Evolutionary conservation across 75 land plant genomes (phyloP).

Genomic region (Larix kaempferi): DNA sequence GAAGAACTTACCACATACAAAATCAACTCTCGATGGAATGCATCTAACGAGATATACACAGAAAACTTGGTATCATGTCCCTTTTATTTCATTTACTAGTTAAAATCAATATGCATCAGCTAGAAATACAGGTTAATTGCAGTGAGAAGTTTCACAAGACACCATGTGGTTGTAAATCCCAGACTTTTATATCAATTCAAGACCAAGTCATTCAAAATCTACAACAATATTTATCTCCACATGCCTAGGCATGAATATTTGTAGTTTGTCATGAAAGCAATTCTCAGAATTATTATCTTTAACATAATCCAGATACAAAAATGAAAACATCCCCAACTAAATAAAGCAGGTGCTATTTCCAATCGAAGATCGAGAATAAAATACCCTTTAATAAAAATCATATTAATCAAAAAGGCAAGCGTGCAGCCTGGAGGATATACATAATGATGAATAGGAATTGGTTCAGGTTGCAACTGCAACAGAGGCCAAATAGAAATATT

Average conservation of each 20-base stretch:
- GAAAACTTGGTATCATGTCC: background rate
- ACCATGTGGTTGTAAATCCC: background rate
- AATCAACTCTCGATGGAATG: background rate
- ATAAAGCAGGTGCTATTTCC: slow-evolving; percentile 1
- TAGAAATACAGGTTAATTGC: background rate
- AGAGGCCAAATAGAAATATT: background rate
- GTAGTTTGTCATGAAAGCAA: background rate
- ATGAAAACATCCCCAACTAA: background rate
- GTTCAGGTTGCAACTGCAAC: background rate
- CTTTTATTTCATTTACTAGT: background rate
- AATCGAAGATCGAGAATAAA: background rate
- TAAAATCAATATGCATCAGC: background rate
- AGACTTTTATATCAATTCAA: background rate
- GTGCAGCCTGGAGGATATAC: background rate
- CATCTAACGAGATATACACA: background rate
- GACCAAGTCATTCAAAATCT: background rate
- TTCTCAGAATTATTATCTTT: background rate
- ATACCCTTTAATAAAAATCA: background rate
- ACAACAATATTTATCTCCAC: background rate
- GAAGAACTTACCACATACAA: background rate
- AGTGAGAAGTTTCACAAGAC: too few relatives aligned
- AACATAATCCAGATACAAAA: background rate
- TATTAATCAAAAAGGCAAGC: background rate
- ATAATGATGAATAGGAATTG: background rate
- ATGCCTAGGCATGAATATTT: background rate